A percentile compares a stretch with the other conserved stretches of the same genome.
These are phyloP conservation scores for Sporothrix variecibatus DNA, from an alignment of 2,329 filamentous ascomycete species.

Conservation along the genomic window DNA sequence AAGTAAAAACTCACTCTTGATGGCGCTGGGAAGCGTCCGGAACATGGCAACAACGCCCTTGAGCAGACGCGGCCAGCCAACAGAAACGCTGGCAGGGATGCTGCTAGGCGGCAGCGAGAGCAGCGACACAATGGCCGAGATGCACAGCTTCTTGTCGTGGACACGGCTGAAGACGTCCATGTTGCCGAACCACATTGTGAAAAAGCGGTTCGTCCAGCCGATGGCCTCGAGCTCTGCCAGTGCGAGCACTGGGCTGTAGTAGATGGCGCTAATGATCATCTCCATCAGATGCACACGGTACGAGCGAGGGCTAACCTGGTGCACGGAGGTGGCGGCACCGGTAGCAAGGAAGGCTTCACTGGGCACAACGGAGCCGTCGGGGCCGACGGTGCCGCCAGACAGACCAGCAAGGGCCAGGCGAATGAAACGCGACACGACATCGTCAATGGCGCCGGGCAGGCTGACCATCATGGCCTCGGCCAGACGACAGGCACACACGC, in stretches of 20 bases:
- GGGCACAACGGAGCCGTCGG: conserved; percentile 50
- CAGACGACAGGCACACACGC: conserved; percentile 96
- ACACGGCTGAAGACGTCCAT: conserved; percentile 92
- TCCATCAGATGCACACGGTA: conserved; percentile 97
- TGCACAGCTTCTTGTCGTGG: conserved; percentile 98
- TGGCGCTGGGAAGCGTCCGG: conserved; percentile 81
- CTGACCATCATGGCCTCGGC: conserved; percentile 97
- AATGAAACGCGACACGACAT: conserved; percentile 86
- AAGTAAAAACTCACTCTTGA: conserved; percentile 57
- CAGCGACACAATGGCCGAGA: conserved; percentile 86
- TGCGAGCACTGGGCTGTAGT: conserved; percentile 89
- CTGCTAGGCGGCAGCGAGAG: conserved; percentile 77
- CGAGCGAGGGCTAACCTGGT: conserved; percentile 75
- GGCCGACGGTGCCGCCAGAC: conserved; percentile 47
- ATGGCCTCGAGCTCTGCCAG: conserved; percentile 87
- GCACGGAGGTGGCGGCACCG: conserved; percentile 29
- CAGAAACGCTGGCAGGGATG: conserved; percentile 88
- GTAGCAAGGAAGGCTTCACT: conserved; percentile 24
- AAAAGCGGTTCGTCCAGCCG: conserved; percentile 98
- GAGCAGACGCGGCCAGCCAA: conserved; percentile 90
- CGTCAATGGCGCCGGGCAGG: conserved; percentile 83
- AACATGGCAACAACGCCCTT: conserved; percentile 88
- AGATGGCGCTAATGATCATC: conserved; percentile 96
- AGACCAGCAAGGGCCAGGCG: conserved; percentile 85
- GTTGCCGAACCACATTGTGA: conserved; percentile 95